Base-by-base conservation (phyloP, 768 basidiomycete genomes). In the Boletellus ananas region DNA sequence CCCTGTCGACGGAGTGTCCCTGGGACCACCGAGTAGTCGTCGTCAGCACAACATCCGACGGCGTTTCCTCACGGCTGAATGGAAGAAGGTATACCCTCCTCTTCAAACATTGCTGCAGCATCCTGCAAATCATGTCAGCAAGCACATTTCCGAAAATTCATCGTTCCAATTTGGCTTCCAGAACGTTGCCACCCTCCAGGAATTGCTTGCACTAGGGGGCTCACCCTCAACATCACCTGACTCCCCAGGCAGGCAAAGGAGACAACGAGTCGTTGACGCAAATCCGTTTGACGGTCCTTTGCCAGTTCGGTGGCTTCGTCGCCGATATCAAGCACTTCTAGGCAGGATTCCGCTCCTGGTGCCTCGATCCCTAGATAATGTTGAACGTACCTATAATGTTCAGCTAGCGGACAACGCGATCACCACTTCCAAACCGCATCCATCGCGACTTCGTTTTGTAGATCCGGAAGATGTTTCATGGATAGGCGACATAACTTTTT, bases 11-110 rank as follows among this genome's bases (percentile, higher is more conserved):
- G 81, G 82, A 2, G 63, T 63, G 25, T 57, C 85, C 4, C 68
- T 87, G 31, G 88, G 87, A 3, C 78, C 75, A 10, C 71, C 90
- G 37, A 87, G 85, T 72, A 86, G 80, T 61, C 80, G 89, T 33
- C 78, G 88, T 38, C 79, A 89, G 63, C 74, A 81, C 43, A 92
- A 93, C 66, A 74, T 83, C 40, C 80, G 81, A 18, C 80, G 84
- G 81, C 79, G 81, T 18, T 87, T 75, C 59, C 89, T 82, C 65
- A 68, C 63, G 14, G 57, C 54, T 10, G 79, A 87, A 60, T 72
- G 72, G 55, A 76, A 72, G 58, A 84, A 81, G 56, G 67, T 84
- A 20, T 60, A 68, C 3, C 81, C 83, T 21, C 87, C 90, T 7
- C 63, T 90, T n/a, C 72, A 82, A 54, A 59, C 79, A 14, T 63